Evolutionary conservation across 2,329 filamentous ascomycete genomes (phyloP).

Genomic region (Eurotiales sp.): DNA sequence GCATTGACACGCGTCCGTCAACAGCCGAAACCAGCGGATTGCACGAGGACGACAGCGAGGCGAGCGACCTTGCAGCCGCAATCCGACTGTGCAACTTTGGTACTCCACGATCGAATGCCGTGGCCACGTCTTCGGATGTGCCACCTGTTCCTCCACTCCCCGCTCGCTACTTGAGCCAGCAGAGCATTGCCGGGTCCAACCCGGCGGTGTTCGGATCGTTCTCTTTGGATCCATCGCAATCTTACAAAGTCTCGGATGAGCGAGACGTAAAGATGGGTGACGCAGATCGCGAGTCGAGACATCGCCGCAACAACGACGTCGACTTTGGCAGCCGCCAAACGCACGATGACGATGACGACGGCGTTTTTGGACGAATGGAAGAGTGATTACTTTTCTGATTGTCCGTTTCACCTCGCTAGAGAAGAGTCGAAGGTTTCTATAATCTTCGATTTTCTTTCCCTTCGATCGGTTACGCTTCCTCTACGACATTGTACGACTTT

Average conservation of each 20-base stretch:
- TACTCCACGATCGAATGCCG: conserved; percentile 66
- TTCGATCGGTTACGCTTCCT: conserved; percentile 17
- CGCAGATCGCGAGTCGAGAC: conserved; percentile 43
- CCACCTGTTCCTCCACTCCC: conserved; percentile 87
- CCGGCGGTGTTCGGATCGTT: conserved; percentile 40
- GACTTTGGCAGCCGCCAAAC: conserved; percentile 57
- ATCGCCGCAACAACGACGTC: conserved; percentile 54
- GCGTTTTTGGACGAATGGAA: conserved; percentile 95
- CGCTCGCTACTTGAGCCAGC: conserved; percentile 66
- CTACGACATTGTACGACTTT: conserved; percentile 37
- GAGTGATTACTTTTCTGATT: conserved; percentile 52
- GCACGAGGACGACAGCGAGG: conserved; percentile 79
- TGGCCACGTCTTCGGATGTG: conserved; percentile 64
- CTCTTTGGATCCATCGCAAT: conserved; percentile 42
- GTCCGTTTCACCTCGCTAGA: conserved; percentile 11
- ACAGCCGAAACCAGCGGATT: conserved; percentile 73
- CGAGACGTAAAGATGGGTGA: conserved; percentile 68
- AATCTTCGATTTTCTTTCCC: neutral
- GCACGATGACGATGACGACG: conserved; percentile 84
- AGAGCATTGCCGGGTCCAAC: conserved; percentile 39
- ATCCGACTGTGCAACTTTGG: conserved; percentile 87
- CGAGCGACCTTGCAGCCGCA: conserved; percentile 82
- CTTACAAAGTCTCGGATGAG: conserved; percentile 48
- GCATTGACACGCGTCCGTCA: conserved; percentile 69
- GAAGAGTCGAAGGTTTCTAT: too few relatives aligned